A percentile compares a stretch with the other conserved stretches of the same genome.
phyloP scores from a whole-genome alignment of 2,329 filamentous ascomycete genomes.

The Stachybotrys echinatus region DNA sequence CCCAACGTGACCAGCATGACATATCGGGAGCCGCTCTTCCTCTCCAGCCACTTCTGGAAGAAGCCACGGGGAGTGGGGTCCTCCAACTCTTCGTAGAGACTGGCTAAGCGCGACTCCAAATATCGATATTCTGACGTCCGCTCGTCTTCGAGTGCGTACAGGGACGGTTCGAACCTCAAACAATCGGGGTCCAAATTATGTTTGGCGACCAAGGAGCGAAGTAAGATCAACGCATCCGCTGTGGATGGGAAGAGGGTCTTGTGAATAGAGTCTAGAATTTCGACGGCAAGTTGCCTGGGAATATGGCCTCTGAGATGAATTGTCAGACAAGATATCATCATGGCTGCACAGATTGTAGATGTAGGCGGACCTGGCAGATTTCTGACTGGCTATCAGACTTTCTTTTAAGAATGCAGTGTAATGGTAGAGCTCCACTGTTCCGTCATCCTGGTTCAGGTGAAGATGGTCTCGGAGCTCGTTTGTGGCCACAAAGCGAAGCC shows the following conservation, averaged over 20 bases:
- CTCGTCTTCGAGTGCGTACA: neutral
- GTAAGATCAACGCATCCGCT: neutral
- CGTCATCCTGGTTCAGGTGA: neutral
- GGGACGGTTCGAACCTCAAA: neutral
- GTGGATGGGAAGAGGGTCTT: neutral
- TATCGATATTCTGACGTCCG: neutral
- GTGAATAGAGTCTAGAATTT: neutral
- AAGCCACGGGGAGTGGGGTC: conserved; percentile 10
- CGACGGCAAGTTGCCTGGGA: neutral
- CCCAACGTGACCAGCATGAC: conserved; percentile 17
- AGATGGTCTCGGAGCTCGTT: neutral
- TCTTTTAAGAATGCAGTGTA: neutral
- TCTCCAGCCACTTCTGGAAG: conserved; percentile 9
- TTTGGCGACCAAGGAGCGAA: neutral
- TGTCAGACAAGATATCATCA: neutral
- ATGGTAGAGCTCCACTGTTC: neutral
- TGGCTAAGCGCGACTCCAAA: conserved; percentile 3
- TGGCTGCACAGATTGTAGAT: neutral
- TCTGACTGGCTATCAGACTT: neutral
- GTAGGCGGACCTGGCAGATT: neutral
- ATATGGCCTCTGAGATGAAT: neutral
- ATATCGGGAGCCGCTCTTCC: conserved; percentile 13
- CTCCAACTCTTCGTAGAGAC: conserved; percentile 12
- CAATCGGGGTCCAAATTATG: neutral
- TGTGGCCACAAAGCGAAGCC: neutral